Percentiles rank a stretch among this genome's conserved stretches.
Conservation (phyloP, 169 alveolate genomes). For the Plasmodium coatneyi region DNA sequence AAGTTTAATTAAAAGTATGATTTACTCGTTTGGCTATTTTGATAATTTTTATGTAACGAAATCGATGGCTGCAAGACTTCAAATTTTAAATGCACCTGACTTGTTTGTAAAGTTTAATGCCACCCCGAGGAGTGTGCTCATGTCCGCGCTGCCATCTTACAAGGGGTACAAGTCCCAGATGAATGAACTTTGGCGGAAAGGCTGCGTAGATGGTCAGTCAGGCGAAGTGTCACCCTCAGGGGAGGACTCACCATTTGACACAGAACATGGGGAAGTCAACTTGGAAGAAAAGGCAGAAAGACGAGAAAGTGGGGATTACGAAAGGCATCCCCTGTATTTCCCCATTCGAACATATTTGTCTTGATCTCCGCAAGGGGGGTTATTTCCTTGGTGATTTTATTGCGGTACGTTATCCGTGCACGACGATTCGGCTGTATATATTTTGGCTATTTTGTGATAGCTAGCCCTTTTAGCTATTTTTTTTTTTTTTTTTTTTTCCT, state of each 20-base stretch:
- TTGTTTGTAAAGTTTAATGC: slow-evolving; percentile 58
- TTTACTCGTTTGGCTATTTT: slow-evolving; percentile 69
- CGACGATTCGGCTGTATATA: not conserved
- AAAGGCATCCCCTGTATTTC: slow-evolving; percentile 39
- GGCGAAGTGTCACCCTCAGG: not conserved
- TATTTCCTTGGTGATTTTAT: not conserved
- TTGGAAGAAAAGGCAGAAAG: not conserved
- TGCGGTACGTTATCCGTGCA: not conserved
- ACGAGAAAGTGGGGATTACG: not conserved
- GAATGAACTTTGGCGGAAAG: not conserved
- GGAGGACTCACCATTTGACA: slow-evolving; percentile 5
- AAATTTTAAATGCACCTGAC: slow-evolving; percentile 72
- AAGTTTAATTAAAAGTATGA: slow-evolving; percentile 64
- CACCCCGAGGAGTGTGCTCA: slow-evolving; percentile 35
- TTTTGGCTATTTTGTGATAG: not conserved
- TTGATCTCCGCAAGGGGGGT: not conserved
- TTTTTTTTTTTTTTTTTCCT: slow-evolving; percentile 29
- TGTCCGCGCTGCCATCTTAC: slow-evolving; percentile 72
- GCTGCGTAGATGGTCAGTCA: not conserved
- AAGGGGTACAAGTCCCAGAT: slow-evolving; percentile 46
- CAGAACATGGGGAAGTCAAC: not conserved
- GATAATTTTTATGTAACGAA: slow-evolving; percentile 72
- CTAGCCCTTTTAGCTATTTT: not conserved
- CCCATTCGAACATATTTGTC: slow-evolving; percentile 51
- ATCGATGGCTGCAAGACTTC: slow-evolving; percentile 71